Evolutionary conservation across 2,329 filamentous ascomycete genomes (phyloP), one percentile per base, ranked within the genome.

Genomic region (Boeremia exigua): DNA sequence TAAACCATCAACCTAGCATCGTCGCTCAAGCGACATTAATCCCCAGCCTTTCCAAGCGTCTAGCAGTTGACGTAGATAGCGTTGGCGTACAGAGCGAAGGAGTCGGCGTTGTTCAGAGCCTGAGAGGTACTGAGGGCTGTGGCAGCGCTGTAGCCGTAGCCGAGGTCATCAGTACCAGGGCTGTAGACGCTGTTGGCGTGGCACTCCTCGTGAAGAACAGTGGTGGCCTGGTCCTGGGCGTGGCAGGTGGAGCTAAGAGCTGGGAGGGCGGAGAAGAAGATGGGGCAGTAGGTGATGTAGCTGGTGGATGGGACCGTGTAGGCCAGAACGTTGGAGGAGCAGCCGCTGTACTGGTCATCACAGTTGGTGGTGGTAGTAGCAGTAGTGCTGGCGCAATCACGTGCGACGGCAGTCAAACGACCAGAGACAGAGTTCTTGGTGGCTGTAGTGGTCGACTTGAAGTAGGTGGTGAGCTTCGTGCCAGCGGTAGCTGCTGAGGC

Each of bases 31-130:
- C 27, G 7, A 28, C 3, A 23, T 8, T 5, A 28, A 10, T 2
- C 8, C 12, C 33, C 32, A 37, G 27, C 17, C 12, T n/a, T 25
- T 10, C 2, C 14, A 11, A n/a, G 6, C 25, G 9, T 58, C 55
- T 67, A 68, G 59, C 66, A 68, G 58, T 68, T 67, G 48, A 61
- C 56, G 48, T 67, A 52, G 48, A 68, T 50, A 42, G 66, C 80
- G 60, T 84, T 83, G 17, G 83, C 80, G 62, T 80, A 84, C 27
- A 84, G 71, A 6, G 81, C 80, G 65, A 80, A 88, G 0, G 81
- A 83, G 68, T 90, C 87, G n/a, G 88, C 88, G 59, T 90, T 88
- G 64, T 81, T 78, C 8, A 89, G 67, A 45, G 86, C 86, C 66
- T 83, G 72, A 4, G 71, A 63, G 0, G 78, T 77, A 6, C 73